Base-by-base conservation (phyloP, 192 early-diverging fungal genomes). In the Oehlia diaphana region DNA sequence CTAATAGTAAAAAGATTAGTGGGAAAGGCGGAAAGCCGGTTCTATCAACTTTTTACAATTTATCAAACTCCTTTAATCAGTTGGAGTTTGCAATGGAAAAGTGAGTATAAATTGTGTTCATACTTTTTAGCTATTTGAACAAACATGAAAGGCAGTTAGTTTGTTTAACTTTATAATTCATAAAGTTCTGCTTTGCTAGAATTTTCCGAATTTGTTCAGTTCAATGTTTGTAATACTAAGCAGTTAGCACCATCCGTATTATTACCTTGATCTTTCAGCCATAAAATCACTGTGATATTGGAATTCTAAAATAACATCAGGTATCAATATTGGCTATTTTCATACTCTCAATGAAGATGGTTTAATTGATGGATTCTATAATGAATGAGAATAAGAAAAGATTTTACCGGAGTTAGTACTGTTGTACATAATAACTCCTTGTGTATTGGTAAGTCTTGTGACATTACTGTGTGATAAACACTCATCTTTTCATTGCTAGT, bases 31-130 rank as follows among this genome's bases (percentile, higher is more conserved):
- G n/a, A n/a, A n/a, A n/a, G n/a, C 61, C 14, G 1, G 14, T n/a
- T 63, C 14, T 63, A 26, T 2, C 33, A 16, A 72, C 47, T 28
- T 72, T 72, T 72, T 49, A 72, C 71, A 72, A n/a, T 47, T 72
- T 19, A 14, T n/a, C 39, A 72, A 49, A 72, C 44, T 13, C 39
- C 71, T 21, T 72, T 44, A 49, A 72, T 72, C 6, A 39, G 71
- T 28, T 50, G 7, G 49, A 72, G 71, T 28, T 72, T 21, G 49
- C 21, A 72, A 47, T 72, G 42, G 42, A 50, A 72, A 44, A 44
- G 21, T 10, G 42, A 72, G 49, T 50, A 72, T 4, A 72, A 1
- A 7, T 42, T 7, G 19, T 69, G 67, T 33, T 31, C 6, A 33
- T 69, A 31, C 23, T 69, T 69, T 39, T 69, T 69, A 31, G 67